Conservation (phyloP, 495 filamentous ascomycete species). For the Podospora appendiculata region DNA sequence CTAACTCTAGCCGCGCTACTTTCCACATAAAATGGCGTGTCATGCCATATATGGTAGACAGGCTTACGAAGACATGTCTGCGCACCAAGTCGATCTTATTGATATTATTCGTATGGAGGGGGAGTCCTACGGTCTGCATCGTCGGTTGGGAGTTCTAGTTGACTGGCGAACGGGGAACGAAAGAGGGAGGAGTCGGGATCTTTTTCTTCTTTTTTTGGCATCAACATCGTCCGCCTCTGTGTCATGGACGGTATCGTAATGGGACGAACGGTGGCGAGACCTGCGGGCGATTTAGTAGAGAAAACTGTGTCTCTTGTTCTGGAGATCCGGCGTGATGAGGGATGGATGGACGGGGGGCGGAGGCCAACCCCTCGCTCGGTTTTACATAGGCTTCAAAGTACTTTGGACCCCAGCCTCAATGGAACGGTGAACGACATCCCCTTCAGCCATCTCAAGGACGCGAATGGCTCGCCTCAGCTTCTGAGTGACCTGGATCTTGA, state of each 20-base stretch:
- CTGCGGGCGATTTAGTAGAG: conserved; percentile 2
- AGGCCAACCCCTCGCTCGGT: background rate
- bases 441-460: background rate
- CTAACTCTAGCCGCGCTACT: conserved; percentile 1
- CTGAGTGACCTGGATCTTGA: background rate
- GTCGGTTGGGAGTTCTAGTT: background rate
- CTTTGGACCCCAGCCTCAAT: background rate
- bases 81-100: conserved; percentile 6
- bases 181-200: background rate
- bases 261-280: background rate
- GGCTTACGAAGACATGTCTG: conserved; percentile 13
- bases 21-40: conserved; percentile 4
- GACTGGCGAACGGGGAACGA: background rate
- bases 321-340: background rate
- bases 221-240: conserved; percentile 3
- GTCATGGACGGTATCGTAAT: conserved; percentile 7
- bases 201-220: conserved; percentile 2
- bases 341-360: background rate
- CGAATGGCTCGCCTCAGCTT: background rate
- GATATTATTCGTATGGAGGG: conserved; percentile 5
- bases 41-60: conserved; percentile 5
- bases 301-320: conserved; percentile 5
- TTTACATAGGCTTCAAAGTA: background rate
- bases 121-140: conserved; percentile 4
- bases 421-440: background rate